Evolutionary conservation across 2,329 filamentous ascomycete species (phyloP).

Genomic region (Colletotrichum sojae): DNA sequence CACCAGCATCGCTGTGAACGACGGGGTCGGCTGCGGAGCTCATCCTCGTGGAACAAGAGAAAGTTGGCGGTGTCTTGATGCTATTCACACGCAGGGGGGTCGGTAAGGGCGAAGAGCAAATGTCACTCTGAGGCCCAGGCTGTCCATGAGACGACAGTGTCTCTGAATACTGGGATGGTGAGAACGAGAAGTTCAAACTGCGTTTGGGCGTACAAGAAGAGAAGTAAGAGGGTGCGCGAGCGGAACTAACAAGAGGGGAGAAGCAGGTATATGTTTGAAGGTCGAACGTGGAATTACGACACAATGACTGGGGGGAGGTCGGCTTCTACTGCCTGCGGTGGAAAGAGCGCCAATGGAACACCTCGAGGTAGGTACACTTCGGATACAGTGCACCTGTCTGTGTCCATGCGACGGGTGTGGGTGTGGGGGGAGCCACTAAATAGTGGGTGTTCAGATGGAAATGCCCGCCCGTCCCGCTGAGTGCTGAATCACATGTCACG

Average conservation of each 20-base stretch:
- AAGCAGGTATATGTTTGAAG: conserved; percentile 13
- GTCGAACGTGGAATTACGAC: conserved; percentile 34
- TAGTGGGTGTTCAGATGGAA: conserved; percentile 24
- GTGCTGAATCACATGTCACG: conserved; percentile 25
- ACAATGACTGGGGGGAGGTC: conserved; percentile 19
- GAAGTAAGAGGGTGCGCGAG: neutral
- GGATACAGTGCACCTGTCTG: too few relatives aligned
- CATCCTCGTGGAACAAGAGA: conserved; percentile 37
- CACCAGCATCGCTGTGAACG: conserved; percentile 26
- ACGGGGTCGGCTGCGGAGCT: conserved; percentile 41
- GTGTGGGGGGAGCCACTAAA: conserved; percentile 19
- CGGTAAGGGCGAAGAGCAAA: conserved; percentile 38
- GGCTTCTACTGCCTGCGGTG: conserved; percentile 23
- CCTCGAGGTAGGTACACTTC: too few relatives aligned
- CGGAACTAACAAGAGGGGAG: neutral
- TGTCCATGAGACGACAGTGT: conserved; percentile 39
- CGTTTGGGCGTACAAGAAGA: conserved; percentile 5
- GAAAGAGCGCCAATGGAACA: neutral
- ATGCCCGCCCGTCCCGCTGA: conserved; percentile 30
- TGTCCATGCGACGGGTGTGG: neutral
- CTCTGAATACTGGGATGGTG: conserved; percentile 14
- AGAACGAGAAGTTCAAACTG: conserved; percentile 2
- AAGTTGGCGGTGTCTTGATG: neutral
- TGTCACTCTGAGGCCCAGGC: conserved; percentile 33
- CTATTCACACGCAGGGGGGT: conserved; percentile 38